Evolutionary conservation across 192 early-diverging fungal genomes (phyloP), one percentile per base, ranked within the genome.

Genomic region (Gamsiella multidivaricata): DNA sequence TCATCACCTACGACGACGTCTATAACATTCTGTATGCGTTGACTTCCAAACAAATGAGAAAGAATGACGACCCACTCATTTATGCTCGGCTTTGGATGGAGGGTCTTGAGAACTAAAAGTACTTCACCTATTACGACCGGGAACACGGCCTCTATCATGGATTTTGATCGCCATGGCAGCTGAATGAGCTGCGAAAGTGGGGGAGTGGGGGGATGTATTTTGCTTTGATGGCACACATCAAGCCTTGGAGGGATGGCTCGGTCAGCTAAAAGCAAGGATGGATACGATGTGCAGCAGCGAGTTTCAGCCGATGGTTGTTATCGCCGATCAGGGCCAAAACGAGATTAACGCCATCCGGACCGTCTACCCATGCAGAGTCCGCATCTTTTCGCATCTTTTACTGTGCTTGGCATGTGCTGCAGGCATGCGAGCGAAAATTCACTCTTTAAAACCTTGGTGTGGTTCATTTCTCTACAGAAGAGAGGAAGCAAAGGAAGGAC

Each of bases 191-290:
- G n/a, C n/a, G n/a, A n/a, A n/a, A n/a, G n/a, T n/a, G n/a, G n/a
- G n/a, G n/a, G n/a, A n/a, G 29, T 62, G 49, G 32, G 58, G 61
- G 32, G 39, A 62, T 62, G 49, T 62, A 34, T 52, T 62, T n/a
- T 62, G 49, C 37, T 52, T 62, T 29, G 46, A 62, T 36, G 49
- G 61, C 15, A 52, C 61, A 11, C 61, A 62, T 51, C 7, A 62
- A 4, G 47, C 34, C 47, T 22, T 62, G 22, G 25, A 26, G 33
- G 62, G 49, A 41, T 65, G 62, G 51, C 51, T 65, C 12, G 8
- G 62, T 22, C 45, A 29, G 3, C 28, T 65, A 10, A 54, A 65
- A 36, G 26, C 28, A 7, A 41, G 18, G 22, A 26, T 54, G 51
- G 51, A 65, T 31, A 17, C 53, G 5, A 8, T 53, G n/a, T 54